A percentile compares a stretch with the other conserved stretches of the same genome.
Conservation (phyloP, 2,329 filamentous ascomycete species). For the Madurella fahalii region DNA sequence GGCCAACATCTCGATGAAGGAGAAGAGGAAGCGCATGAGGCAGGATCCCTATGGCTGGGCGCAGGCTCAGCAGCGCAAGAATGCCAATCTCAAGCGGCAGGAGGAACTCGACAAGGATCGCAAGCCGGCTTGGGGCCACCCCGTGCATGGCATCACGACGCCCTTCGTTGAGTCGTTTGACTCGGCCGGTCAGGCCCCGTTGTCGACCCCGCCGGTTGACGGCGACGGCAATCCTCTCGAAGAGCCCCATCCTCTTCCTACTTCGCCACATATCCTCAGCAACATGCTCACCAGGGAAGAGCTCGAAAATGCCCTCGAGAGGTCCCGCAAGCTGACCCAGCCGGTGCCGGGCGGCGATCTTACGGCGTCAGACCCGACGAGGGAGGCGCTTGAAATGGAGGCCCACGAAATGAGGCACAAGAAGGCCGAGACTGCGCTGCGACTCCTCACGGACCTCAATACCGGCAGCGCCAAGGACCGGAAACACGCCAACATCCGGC, state of each 20-base stretch:
- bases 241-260: slow-evolving; percentile 42
- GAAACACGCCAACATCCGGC: slow-evolving; percentile 74
- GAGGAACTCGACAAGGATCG: slow-evolving; percentile 64
- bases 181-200: slow-evolving; percentile 49
- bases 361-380: slow-evolving; percentile 38
- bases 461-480: slow-evolving; percentile 76
- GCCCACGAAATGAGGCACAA: slow-evolving; percentile 55
- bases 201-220: slow-evolving; percentile 36
- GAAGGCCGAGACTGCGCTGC: slow-evolving; percentile 70
- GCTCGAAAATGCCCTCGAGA: slow-evolving; percentile 60
- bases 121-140: slow-evolving; percentile 65
- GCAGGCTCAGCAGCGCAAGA: slow-evolving; percentile 78
- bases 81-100: slow-evolving; percentile 74
- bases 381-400: slow-evolving; percentile 31
- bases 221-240: slow-evolving; percentile 39
- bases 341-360: slow-evolving; percentile 40
- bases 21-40: slow-evolving; percentile 62
- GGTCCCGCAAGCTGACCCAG: slow-evolving; percentile 64
- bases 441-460: slow-evolving; percentile 71
- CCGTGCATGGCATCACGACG: slow-evolving; percentile 72
- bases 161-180: slow-evolving; percentile 82
- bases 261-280: slow-evolving; percentile 60
- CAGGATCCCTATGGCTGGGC: slow-evolving; percentile 79
- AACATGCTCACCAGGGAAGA: slow-evolving; percentile 68
- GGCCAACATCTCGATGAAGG: slow-evolving; percentile 58